Conservation (phyloP, 495 filamentous ascomycete genomes). For the Podospora fimiseda region DNA sequence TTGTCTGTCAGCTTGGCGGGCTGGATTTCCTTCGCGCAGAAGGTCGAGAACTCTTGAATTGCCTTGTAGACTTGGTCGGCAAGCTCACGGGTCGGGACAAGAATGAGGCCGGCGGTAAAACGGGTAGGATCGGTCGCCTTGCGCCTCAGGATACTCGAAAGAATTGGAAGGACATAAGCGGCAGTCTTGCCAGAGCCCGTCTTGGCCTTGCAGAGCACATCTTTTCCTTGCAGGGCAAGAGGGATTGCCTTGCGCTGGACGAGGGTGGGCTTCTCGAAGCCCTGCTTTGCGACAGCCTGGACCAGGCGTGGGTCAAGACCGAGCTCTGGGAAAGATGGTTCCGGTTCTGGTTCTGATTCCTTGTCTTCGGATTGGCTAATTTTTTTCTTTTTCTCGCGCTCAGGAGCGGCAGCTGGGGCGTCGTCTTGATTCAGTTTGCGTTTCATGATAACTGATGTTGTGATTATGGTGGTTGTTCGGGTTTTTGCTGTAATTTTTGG, state of each 20-base stretch:
- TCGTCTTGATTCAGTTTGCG: conserved; percentile 47
- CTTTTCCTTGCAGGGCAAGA: conserved; percentile 79
- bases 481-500: not conserved
- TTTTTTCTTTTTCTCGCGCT: conserved; percentile 14
- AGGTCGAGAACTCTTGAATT: conserved; percentile 63
- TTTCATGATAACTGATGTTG: conserved; percentile 38
- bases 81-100: conserved; percentile 91
- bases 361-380: not conserved
- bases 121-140: conserved; percentile 49
- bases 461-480: not conserved
- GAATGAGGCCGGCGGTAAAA: conserved; percentile 62
- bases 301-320: conserved; percentile 78
- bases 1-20: conserved; percentile 82
- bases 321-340: conserved; percentile 48
- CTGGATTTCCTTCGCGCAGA: conserved; percentile 77
- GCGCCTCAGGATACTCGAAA: conserved; percentile 70
- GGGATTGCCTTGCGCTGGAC: conserved; percentile 87
- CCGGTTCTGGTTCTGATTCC: conserved; percentile 11
- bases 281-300: conserved; percentile 76
- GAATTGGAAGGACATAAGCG: conserved; percentile 88
- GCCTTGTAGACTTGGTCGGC: conserved; percentile 81
- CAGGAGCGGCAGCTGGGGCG: conserved; percentile 20
- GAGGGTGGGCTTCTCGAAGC: conserved; percentile 74
- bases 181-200: conserved; percentile 95
- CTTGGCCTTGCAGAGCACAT: conserved; percentile 84